Evolutionary conservation across 2,329 filamentous ascomycete genomes (phyloP).

Genomic region (Tympanopsis confertula): DNA sequence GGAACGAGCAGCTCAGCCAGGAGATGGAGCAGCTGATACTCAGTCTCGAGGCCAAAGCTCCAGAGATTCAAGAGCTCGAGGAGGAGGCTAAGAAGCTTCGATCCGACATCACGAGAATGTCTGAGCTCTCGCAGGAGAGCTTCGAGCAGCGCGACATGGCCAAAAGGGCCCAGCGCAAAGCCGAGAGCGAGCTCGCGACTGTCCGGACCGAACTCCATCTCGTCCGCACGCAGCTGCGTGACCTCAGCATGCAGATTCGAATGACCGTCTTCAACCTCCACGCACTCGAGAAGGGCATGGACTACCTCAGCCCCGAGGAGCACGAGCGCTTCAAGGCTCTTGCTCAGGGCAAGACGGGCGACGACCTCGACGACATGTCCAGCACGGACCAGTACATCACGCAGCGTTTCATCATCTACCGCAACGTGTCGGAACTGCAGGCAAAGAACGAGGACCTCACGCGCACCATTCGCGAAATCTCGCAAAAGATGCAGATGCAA

Average conservation of each 20-base stretch:
- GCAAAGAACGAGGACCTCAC: conserved; percentile 78
- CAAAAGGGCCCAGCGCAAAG: conserved; percentile 67
- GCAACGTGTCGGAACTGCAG: conserved; percentile 72
- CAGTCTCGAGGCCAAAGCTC: conserved; percentile 73
- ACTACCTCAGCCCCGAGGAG: conserved; percentile 61
- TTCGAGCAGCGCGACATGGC: conserved; percentile 70
- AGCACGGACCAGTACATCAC: conserved; percentile 84
- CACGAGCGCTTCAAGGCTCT: conserved; percentile 66
- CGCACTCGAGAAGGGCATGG: conserved; percentile 67
- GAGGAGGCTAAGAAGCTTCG: too few relatives aligned
- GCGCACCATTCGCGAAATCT: conserved; percentile 70
- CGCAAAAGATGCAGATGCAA: conserved; percentile 81
- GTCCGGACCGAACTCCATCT: conserved; percentile 63
- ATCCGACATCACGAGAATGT: conserved; percentile 76
- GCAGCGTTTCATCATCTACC: conserved; percentile 77
- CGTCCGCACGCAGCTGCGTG: conserved; percentile 74
- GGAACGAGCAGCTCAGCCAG: conserved; percentile 61
- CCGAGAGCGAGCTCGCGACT: conserved; percentile 58
- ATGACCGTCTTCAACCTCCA: conserved; percentile 80
- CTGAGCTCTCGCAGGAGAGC: conserved; percentile 70
- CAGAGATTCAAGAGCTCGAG: too few relatives aligned
- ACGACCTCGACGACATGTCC: conserved; percentile 54
- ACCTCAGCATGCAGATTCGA: conserved; percentile 81
- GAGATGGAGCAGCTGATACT: conserved; percentile 78
- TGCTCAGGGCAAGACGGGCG: conserved; percentile 62